Conservation (phyloP, 2,329 filamentous ascomycete species). For the Periconia digitata region DNA sequence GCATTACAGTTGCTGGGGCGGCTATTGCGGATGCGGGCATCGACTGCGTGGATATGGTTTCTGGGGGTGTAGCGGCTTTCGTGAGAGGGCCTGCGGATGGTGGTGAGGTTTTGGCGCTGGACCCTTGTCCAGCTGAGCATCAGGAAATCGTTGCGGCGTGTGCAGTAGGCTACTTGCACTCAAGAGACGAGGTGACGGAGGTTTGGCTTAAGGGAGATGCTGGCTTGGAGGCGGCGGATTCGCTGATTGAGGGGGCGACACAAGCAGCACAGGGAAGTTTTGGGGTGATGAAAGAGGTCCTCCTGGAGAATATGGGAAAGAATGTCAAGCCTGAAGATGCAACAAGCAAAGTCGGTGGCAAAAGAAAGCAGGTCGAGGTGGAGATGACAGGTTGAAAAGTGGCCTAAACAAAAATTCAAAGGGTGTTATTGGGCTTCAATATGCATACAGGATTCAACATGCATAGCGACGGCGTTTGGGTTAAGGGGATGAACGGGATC, state of each 20-base stretch:
- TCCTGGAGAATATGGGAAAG: constrained; percentile 52
- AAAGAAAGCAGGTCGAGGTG: constrained; percentile 33
- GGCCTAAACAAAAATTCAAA: neutral
- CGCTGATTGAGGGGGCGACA: constrained; percentile 64
- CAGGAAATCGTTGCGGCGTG: constrained; percentile 76
- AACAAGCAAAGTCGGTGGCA: constrained; percentile 15
- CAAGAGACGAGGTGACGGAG: constrained; percentile 88
- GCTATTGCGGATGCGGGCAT: constrained; percentile 94
- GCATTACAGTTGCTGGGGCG: constrained; percentile 90
- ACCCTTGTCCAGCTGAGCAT: constrained; percentile 82
- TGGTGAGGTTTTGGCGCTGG: constrained; percentile 53
- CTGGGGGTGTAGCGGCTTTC: constrained; percentile 84
- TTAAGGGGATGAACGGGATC: neutral
- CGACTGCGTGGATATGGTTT: constrained; percentile 88
- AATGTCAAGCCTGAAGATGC: constrained; percentile 31
- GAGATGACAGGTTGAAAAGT: constrained; percentile 35
- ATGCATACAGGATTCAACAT: too few relatives aligned
- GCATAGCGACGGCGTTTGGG: constrained; percentile 13
- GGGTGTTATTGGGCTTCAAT: neutral
- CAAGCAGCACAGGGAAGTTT: constrained; percentile 62
- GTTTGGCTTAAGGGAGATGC: constrained; percentile 85
- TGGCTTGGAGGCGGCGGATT: constrained; percentile 48
- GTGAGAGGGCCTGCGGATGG: constrained; percentile 49
- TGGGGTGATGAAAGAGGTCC: constrained; percentile 61
- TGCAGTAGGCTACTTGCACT: constrained; percentile 85